Percentiles rank a stretch among this genome's conserved stretches.
These are phyloP conservation scores for Cordyceps pruinosa DNA, from an alignment of 2,329 filamentous ascomycete species.

Conservation along the genomic window DNA sequence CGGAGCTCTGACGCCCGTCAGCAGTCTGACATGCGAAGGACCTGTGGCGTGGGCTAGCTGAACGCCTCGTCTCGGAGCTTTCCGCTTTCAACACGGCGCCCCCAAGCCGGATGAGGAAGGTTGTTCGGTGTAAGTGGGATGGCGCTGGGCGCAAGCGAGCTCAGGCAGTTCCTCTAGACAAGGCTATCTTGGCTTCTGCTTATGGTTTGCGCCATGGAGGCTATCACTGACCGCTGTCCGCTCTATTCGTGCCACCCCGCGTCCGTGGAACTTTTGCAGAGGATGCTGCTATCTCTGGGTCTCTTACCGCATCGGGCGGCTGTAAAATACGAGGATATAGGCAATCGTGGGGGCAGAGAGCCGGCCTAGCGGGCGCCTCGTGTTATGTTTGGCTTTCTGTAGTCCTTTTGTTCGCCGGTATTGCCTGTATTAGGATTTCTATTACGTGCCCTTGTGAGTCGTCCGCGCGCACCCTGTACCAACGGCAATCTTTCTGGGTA, in stretches of 20 bases:
- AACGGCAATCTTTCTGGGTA: no score
- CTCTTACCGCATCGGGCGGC: background rate
- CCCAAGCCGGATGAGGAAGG: background rate
- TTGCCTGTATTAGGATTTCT: background rate
- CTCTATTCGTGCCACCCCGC: background rate
- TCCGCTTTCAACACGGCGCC: background rate
- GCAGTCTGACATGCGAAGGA: no score
- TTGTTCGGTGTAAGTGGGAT: background rate
- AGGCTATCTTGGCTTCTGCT: no score
- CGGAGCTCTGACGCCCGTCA: no score
- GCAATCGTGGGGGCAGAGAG: background rate
- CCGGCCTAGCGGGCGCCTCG: background rate
- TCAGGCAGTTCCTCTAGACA: no score
- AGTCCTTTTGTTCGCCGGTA: background rate
- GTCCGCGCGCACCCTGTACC: no score
- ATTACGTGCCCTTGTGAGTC: background rate
- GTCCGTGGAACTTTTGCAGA: background rate
- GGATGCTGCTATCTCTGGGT: background rate
- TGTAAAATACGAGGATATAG: background rate
- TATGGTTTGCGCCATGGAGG: background rate
- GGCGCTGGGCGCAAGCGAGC: no score
- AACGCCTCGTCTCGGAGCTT: background rate
- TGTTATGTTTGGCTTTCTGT: background rate
- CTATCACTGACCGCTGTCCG: background rate
- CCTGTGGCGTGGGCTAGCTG: background rate